Conservation (phyloP, 805 yeast species). For the Danielozyma ontarioensis region DNA sequence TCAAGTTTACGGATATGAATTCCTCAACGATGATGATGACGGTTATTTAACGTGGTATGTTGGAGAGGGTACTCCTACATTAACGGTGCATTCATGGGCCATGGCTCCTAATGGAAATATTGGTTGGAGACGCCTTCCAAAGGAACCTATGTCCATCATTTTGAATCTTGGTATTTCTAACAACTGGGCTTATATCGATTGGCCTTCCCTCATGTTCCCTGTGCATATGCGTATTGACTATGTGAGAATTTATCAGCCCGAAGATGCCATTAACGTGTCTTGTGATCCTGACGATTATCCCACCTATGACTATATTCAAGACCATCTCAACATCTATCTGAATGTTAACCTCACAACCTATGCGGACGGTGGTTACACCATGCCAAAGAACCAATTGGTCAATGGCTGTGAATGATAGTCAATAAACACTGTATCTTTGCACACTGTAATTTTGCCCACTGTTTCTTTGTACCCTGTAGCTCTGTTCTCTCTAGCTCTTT, state of each 20-base stretch:
- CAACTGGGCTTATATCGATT: slow-evolving; percentile 37
- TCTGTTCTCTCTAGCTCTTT: no score
- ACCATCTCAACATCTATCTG: slow-evolving; percentile 27
- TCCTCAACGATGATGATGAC: slow-evolving; percentile 20
- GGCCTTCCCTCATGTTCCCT: slow-evolving; percentile 31
- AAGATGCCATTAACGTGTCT: slow-evolving; percentile 19
- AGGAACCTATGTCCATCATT: slow-evolving; percentile 35
- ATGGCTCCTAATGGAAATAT: slow-evolving; percentile 36
- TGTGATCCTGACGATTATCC: slow-evolving; percentile 37
- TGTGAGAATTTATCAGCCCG: slow-evolving; percentile 37
- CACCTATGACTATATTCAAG: slow-evolving; percentile 29
- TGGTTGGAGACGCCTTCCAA: slow-evolving; percentile 30
- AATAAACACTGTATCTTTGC: no score
- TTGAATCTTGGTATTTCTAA: slow-evolving; percentile 37
- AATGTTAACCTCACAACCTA: slow-evolving; percentile 33
- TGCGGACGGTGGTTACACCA: slow-evolving; percentile 38
- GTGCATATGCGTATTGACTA: slow-evolving; percentile 33
- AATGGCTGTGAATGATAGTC: not conserved
- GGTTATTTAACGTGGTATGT: slow-evolving; percentile 32
- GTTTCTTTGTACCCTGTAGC: no score
- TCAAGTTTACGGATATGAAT: slow-evolving; percentile 33
- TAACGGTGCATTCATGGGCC: slow-evolving; percentile 25
- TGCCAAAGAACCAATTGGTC: slow-evolving; percentile 46
- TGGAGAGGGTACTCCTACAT: slow-evolving; percentile 19
- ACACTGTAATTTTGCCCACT: no score